These are phyloP conservation scores for Cornus controversa DNA, from an alignment of 148 eudicot species.

Conservation along the genomic window DNA sequence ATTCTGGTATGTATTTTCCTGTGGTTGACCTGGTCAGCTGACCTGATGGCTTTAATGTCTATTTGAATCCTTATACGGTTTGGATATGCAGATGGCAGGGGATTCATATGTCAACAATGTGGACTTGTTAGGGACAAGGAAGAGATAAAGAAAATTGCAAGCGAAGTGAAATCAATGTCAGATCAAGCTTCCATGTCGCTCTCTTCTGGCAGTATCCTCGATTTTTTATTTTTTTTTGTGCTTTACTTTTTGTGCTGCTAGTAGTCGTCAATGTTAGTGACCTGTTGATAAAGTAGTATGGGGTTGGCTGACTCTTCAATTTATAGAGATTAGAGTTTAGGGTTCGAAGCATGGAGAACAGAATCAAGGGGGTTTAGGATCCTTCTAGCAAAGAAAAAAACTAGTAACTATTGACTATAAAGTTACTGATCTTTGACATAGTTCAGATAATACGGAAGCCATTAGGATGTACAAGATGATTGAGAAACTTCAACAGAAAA, in stretches of 20 bases:
- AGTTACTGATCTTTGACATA: constrained; percentile 39
- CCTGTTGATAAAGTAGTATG: neutral
- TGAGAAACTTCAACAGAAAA: constrained; percentile 62
- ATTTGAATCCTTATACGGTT: constrained; percentile 5
- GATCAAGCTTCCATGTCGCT: constrained; percentile 61
- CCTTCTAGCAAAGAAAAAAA: neutral
- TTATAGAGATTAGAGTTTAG: neutral
- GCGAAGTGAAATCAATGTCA: constrained; percentile 59
- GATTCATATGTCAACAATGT: constrained; percentile 84
- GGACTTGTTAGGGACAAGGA: constrained; percentile 62
- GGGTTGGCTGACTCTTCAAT: neutral
- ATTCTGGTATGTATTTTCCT: constrained; percentile 48
- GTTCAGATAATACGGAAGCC: constrained; percentile 67
- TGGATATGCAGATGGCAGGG: constrained; percentile 50
- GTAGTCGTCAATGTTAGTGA: constrained; percentile 1
- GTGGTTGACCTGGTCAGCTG: neutral
- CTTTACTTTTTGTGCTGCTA: neutral
- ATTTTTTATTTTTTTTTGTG: too few species aligned
- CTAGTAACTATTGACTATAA: neutral
- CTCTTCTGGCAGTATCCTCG: constrained; percentile 73
- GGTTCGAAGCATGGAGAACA: neutral
- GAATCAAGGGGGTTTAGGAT: neutral
- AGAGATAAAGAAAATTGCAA: constrained; percentile 54
- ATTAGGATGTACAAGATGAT: constrained; percentile 45
- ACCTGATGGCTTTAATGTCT: neutral